A percentile compares a stretch with the other conserved stretches of the same genome.
phyloP scores from a whole-genome alignment of 257 asterid species.

The Dorcoceras hygrometricum region DNA sequence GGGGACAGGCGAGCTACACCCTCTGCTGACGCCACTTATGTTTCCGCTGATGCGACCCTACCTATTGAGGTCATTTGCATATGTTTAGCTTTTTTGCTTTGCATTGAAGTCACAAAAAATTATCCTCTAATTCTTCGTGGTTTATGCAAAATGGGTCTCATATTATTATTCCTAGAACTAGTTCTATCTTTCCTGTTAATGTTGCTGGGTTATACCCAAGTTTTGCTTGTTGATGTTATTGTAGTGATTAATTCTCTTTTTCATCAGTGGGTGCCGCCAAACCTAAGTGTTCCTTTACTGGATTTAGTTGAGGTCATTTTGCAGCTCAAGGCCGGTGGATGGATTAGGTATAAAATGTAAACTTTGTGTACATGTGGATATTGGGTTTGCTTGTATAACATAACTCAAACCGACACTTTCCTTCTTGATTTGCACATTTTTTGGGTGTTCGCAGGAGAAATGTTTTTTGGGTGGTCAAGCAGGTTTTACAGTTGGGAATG shows the following conservation, averaged over 20 bases:
- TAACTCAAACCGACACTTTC: slow-evolving; percentile 19
- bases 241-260: slow-evolving; percentile 22
- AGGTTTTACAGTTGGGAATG: slow-evolving; percentile 95
- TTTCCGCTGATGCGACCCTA: slow-evolving; percentile 47
- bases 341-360: slow-evolving; percentile 70
- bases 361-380: slow-evolving; percentile 21
- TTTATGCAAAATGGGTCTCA: slow-evolving; percentile 15
- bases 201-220: neutral
- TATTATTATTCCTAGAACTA: slow-evolving; percentile 1
- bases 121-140: neutral
- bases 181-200: slow-evolving; percentile 16
- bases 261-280: slow-evolving; percentile 95
- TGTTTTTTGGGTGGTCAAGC: slow-evolving; percentile 98
- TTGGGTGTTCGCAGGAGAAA: slow-evolving; percentile 62
- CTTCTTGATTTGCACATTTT: slow-evolving; percentile 24
- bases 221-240: slow-evolving; percentile 23
- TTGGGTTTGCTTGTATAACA: slow-evolving; percentile 21
- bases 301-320: slow-evolving; percentile 87
- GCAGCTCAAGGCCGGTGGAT: slow-evolving; percentile 98
- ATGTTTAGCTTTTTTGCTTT: slow-evolving; percentile 1
- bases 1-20: slow-evolving; percentile 36
- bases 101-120: neutral
- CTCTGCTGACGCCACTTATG: slow-evolving; percentile 30
- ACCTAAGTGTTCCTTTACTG: slow-evolving; percentile 70
- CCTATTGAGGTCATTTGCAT: slow-evolving; percentile 68